phyloP scores from a whole-genome alignment of 306 rosid genomes.

The Argentina anserina region DNA sequence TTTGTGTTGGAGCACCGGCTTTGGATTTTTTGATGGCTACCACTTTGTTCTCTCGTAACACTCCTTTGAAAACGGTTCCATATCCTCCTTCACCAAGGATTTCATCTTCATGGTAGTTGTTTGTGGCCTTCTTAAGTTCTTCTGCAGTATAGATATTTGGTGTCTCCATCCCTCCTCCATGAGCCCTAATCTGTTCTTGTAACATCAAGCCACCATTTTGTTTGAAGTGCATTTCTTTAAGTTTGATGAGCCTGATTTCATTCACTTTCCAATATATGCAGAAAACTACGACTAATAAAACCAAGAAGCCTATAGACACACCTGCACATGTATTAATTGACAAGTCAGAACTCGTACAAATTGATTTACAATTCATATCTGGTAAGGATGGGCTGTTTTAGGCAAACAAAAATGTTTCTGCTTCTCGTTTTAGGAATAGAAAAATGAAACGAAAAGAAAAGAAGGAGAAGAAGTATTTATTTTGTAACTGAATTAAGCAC shows the following conservation, averaged over 20 bases:
- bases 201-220: constrained; percentile 19
- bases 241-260: constrained; percentile 7
- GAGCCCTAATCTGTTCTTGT: not conserved
- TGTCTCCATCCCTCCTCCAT: not conserved
- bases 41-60: not conserved
- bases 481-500: too few relatives aligned
- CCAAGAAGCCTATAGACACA: not conserved
- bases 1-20: not conserved
- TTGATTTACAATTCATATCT: too few relatives aligned
- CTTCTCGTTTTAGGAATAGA: too few relatives aligned
- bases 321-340: not conserved
- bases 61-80: constrained; percentile 16
- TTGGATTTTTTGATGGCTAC: constrained; percentile 28
- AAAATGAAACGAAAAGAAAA: too few relatives aligned
- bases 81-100: constrained; percentile 16
- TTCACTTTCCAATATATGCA: constrained; percentile 1
- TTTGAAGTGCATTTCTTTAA: constrained; percentile 12
- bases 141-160: not conserved
- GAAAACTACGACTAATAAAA: not conserved
- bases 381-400: too few relatives aligned
- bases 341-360: too few relatives aligned
- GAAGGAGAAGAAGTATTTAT: too few relatives aligned
- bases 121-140: constrained; percentile 14
- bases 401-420: too few relatives aligned
- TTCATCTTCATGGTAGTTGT: not conserved